A percentile compares a stretch with the other conserved stretches of the same genome.
Evolutionary conservation across 2,329 filamentous ascomycete genomes (phyloP).

Genomic region (Fragosphaeria purpurea): DNA sequence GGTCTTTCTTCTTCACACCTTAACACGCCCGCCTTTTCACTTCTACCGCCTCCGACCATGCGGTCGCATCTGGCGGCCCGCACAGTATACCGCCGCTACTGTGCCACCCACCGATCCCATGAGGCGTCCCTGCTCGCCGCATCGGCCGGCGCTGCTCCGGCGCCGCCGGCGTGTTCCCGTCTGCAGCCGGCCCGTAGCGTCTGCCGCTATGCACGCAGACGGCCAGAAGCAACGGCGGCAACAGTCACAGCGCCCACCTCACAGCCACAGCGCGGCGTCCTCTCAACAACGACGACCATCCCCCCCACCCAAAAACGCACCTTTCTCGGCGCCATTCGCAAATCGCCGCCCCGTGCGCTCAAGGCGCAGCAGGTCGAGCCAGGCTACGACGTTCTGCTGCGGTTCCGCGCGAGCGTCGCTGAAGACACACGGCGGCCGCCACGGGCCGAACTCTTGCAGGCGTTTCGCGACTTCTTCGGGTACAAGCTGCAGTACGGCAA

Average conservation of each 20-base stretch:
- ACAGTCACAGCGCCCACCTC: background rate
- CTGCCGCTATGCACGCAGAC: constrained; percentile 17
- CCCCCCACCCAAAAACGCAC: constrained; percentile 29
- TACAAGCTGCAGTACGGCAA: constrained; percentile 39
- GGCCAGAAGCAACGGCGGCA: background rate
- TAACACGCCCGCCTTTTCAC: too few relatives aligned
- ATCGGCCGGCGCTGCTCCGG: background rate
- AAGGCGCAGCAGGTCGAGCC: constrained; percentile 56
- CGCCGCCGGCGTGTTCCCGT: constrained; percentile 10
- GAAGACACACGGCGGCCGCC: constrained; percentile 56
- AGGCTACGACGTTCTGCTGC: constrained; percentile 62
- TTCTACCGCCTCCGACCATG: constrained; percentile 28
- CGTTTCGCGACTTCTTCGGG: constrained; percentile 54
- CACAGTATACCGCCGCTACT: constrained; percentile 48
- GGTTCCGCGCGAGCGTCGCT: constrained; percentile 52
- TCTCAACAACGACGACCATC: background rate
- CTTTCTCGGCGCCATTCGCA: constrained; percentile 51
- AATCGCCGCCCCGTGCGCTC: constrained; percentile 47
- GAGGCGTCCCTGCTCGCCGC: background rate
- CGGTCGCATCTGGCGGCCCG: constrained; percentile 47
- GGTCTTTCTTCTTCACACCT: too few relatives aligned
- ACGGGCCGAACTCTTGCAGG: constrained; percentile 50
- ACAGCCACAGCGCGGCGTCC: background rate
- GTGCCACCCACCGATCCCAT: constrained; percentile 24
- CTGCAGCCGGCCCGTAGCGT: too few relatives aligned